Conservation (phyloP, 192 early-diverging fungal genomes). For the Coemansia sp. region DNA sequence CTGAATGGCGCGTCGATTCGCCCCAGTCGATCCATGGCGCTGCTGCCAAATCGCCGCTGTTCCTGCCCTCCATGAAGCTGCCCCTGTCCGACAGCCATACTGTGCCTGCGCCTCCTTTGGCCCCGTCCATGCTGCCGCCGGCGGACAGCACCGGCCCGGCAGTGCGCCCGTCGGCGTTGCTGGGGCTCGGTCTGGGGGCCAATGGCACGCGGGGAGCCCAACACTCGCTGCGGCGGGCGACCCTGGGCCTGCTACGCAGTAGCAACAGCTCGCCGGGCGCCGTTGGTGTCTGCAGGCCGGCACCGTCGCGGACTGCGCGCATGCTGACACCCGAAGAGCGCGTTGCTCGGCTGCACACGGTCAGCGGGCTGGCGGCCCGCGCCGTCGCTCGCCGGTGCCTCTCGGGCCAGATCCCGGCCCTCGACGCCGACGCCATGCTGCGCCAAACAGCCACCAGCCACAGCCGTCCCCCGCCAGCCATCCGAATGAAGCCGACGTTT, state of each 20-base stretch:
- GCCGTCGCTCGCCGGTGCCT: slow-evolving; percentile 46
- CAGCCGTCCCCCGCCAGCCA: not conserved
- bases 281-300: too few species aligned
- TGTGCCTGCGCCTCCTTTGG: not conserved
- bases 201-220: not conserved
- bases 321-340: slow-evolving; percentile 43
- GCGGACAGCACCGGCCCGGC: not conserved
- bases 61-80: slow-evolving; percentile 9
- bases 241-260: slow-evolving; percentile 19
- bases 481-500: slow-evolving; percentile 28
- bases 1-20: slow-evolving; percentile 48
- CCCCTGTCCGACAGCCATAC: slow-evolving; percentile 32
- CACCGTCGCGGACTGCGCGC: slow-evolving; percentile 3
- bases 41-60: slow-evolving; percentile 7
- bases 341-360: slow-evolving; percentile 32
- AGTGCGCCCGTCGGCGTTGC: slow-evolving; percentile 10
- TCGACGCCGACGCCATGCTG: slow-evolving; percentile 25
- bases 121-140: not conserved
- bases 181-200: slow-evolving; percentile 14
- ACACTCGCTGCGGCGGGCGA: slow-evolving; percentile 16
- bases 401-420: slow-evolving; percentile 34
- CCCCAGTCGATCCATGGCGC: slow-evolving; percentile 21
- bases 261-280: not conserved
- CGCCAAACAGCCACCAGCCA: slow-evolving; percentile 8
- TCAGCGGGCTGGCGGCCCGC: slow-evolving; percentile 45